A percentile compares a stretch with the other conserved stretches of the same genome.
These are phyloP conservation scores for Hanseniaspora taiwanica DNA, from an alignment of 805 yeast species.

Conservation along the genomic window DNA sequence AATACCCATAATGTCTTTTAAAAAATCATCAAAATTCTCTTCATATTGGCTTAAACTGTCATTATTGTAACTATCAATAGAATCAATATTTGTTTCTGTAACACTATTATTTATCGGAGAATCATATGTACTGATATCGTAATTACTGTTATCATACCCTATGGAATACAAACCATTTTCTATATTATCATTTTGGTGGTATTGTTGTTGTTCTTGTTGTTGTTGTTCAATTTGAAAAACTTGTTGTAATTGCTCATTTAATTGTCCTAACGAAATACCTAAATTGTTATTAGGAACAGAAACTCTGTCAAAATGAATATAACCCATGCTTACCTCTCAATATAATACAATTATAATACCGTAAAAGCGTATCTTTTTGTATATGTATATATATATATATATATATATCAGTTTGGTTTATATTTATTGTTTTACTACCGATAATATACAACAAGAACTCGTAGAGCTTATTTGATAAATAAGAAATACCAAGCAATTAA, in stretches of 20 bases:
- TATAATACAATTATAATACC: too few species aligned
- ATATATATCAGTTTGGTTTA: neutral
- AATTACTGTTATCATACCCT: neutral
- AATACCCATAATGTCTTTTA: neutral
- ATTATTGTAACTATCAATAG: neutral
- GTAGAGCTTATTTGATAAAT: too few species aligned
- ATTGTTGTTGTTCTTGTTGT: neutral
- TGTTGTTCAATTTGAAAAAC: neutral
- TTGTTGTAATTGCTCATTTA: slow-evolving; percentile 1
- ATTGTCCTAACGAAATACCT: neutral
- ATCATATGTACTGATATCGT: neutral
- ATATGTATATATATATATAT: neutral
- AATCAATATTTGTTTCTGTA: neutral
- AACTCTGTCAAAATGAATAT: slow-evolving; percentile 6
- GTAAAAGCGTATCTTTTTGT: neutral
- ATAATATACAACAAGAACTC: too few species aligned
- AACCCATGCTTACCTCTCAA: slow-evolving; percentile 6
- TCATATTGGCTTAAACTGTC: neutral
- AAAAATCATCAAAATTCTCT: slow-evolving; percentile 2
- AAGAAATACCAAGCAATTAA: too few species aligned
- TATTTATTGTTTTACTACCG: neutral
- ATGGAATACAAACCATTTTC: neutral
- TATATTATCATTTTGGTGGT: neutral
- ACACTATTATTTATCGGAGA: neutral
- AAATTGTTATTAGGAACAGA: slow-evolving; percentile 5